These are phyloP conservation scores for Ophiorrhiza pumila DNA, from an alignment of 257 asterid species.

Conservation along the genomic window DNA sequence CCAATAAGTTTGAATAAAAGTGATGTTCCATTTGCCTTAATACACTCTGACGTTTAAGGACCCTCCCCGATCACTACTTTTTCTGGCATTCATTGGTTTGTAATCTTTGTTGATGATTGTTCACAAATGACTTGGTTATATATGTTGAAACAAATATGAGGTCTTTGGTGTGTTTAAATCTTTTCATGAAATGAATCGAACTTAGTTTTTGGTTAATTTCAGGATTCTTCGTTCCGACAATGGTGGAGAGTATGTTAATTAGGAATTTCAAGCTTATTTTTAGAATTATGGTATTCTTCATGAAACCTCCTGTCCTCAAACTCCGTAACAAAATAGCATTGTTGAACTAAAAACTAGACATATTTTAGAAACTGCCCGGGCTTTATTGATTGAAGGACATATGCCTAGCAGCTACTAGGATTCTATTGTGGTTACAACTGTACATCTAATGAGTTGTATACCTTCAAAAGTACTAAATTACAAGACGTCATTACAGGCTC, in stretches of 20 bases:
- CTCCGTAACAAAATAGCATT: constrained; percentile 5
- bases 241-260: too few relatives aligned
- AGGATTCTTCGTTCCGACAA: not conserved
- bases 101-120: constrained; percentile 12
- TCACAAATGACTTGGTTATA: constrained; percentile 4
- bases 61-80: not conserved
- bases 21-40: not conserved
- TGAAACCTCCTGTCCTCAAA: not conserved
- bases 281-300: not conserved
- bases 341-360: not conserved
- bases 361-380: not conserved
- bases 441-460: too few relatives aligned
- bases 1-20: not conserved
- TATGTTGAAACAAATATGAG: not conserved
- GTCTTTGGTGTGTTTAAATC: too few relatives aligned
- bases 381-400: not conserved
- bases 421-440: too few relatives aligned
- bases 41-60: constrained; percentile 8
- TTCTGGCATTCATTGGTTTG: not conserved
- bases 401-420: not conserved
- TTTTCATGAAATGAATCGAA: not conserved
- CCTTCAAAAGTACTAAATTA: too few relatives aligned
- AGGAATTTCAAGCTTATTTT: too few relatives aligned
- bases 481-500: too few relatives aligned
- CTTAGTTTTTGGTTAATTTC: not conserved